Conservation (phyloP, 1,139 yeast genomes). For the Magnusiomyces magnusii region DNA sequence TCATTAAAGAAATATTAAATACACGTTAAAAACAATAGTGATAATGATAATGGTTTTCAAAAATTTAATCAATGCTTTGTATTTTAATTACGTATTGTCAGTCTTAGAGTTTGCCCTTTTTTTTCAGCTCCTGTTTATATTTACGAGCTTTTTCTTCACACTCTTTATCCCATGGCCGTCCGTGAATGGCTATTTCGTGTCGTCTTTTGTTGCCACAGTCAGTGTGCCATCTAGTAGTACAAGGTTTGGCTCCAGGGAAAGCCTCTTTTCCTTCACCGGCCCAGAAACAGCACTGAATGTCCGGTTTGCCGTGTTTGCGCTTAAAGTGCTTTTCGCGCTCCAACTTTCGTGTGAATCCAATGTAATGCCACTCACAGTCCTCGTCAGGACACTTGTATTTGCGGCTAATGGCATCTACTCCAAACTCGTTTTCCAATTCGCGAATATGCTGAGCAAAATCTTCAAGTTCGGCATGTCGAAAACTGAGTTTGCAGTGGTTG, state of each 20-base stretch:
- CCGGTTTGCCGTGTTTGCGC: constrained; percentile 27
- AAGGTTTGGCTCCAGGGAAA: constrained; percentile 24
- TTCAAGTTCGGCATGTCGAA: constrained; percentile 24
- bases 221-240: constrained; percentile 30
- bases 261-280: constrained; percentile 22
- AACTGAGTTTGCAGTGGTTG: constrained; percentile 25
- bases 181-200: constrained; percentile 28
- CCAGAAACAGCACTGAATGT: constrained; percentile 29
- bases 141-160: constrained; percentile 1
- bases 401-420: constrained; percentile 20
- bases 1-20: too few species aligned
- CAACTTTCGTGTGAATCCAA: constrained; percentile 29
- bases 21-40: neutral
- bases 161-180: constrained; percentile 15
- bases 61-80: too few species aligned
- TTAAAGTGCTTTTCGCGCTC: constrained; percentile 27
- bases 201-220: constrained; percentile 28
- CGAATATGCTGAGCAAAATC: constrained; percentile 23
- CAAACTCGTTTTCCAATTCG: constrained; percentile 21
- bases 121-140: neutral
- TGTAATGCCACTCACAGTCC: constrained; percentile 26
- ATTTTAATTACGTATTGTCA: neutral
- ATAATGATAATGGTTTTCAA: neutral
- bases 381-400: constrained; percentile 27
- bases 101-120: neutral